Conservation (phyloP, 1,284 basidiomycete species). For the Trichosporon faecale region DNA sequence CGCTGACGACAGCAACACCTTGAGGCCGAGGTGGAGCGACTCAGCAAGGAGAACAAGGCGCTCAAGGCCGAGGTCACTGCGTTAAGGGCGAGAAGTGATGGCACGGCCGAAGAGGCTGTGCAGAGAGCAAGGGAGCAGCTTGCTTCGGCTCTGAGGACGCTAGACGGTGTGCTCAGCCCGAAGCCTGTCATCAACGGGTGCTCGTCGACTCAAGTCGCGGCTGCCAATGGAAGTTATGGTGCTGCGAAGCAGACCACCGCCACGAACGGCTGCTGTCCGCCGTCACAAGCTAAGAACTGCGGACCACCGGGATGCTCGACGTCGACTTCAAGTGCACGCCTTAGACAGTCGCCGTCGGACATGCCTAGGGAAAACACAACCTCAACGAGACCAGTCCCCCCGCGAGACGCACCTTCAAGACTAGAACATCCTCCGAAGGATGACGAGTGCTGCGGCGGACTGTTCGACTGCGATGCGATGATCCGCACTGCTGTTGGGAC, state of each 20-base stretch:
- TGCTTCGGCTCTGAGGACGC: background rate
- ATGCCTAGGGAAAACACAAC: no score
- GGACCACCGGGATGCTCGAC: background rate
- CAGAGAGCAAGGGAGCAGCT: background rate
- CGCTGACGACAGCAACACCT: slow-evolving; percentile 3
- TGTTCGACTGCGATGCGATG: slow-evolving; percentile 4
- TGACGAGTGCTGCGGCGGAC: background rate
- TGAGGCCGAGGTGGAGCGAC: background rate
- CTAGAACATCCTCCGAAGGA: background rate
- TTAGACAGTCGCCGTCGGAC: no score
- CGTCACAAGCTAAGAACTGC: background rate
- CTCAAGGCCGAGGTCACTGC: background rate
- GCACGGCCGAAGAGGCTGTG: background rate
- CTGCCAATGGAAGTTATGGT: background rate
- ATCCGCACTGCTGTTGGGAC: background rate
- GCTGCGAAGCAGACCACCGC: background rate
- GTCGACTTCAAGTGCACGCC: no score
- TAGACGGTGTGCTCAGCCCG: background rate
- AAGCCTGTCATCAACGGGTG: background rate
- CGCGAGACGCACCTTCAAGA: background rate
- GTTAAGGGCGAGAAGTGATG: background rate
- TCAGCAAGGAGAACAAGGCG: background rate
- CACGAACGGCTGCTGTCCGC: background rate
- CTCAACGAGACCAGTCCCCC: no score
- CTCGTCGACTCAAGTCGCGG: background rate